Conservation (phyloP, 441 rosid genomes). For the Populus hybrid region DNA sequence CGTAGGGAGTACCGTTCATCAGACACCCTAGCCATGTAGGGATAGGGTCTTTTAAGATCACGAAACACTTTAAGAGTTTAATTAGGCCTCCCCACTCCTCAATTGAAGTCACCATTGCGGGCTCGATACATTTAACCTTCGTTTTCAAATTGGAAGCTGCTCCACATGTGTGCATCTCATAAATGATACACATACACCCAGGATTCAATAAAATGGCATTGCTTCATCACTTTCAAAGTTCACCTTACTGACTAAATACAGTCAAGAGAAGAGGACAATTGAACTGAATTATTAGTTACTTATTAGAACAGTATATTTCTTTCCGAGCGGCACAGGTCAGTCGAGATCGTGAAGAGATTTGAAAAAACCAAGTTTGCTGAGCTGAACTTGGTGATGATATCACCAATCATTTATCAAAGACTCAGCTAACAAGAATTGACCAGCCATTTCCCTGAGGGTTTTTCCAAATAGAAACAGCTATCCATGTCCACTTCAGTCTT, state of each 20-base stretch:
- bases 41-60: background rate
- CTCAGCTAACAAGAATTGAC: background rate
- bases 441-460: background rate
- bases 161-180: background rate
- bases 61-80: background rate
- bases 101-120: background rate
- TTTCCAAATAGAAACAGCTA: background rate
- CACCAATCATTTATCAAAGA: background rate
- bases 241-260: background rate
- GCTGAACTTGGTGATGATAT: background rate
- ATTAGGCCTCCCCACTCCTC: background rate
- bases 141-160: background rate
- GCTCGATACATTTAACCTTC: background rate
- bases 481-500: constrained; percentile 6
- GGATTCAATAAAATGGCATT: background rate
- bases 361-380: background rate
- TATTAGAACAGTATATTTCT: background rate
- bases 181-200: background rate
- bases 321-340: background rate
- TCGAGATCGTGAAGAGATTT: background rate
- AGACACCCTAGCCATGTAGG: background rate
- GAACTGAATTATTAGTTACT: background rate
- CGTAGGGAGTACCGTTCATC: background rate
- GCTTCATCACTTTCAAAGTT: background rate
- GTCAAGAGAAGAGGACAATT: background rate